Evolutionary conservation across 768 basidiomycete species (phyloP).

Genomic region (Lactarius sp.): DNA sequence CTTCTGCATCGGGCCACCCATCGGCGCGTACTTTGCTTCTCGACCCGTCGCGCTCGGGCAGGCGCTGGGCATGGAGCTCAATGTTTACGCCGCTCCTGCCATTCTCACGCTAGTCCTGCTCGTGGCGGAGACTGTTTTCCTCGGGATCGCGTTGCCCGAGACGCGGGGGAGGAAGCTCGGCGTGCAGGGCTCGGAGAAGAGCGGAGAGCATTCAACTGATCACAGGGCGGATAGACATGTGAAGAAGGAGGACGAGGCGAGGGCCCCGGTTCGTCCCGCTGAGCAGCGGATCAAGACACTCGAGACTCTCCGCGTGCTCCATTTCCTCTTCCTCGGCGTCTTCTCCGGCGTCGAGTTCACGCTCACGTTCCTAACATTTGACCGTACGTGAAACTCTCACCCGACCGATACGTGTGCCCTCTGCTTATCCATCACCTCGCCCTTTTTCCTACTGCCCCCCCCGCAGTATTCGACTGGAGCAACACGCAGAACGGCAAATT

Average conservation of each 20-base stretch:
- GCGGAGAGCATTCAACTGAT: conserved; percentile 17
- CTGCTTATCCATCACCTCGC: too few species aligned
- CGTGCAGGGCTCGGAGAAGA: conserved; percentile 18
- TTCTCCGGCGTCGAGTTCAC: conserved; percentile 98
- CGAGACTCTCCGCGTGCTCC: conserved; percentile 56
- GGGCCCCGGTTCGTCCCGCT: conserved; percentile 22
- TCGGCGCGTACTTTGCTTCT: conserved; percentile 96
- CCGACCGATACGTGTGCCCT: not conserved
- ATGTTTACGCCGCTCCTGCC: conserved; percentile 91
- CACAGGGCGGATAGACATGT: not conserved
- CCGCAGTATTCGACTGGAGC: conserved; percentile 78
- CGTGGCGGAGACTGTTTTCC: conserved; percentile 71
- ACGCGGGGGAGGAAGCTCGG: conserved; percentile 47
- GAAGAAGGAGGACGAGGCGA: not conserved
- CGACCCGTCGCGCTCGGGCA: conserved; percentile 59
- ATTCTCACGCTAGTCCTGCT: conserved; percentile 75
- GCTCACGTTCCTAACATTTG: conserved; percentile 89
- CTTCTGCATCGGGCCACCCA: conserved; percentile 87
- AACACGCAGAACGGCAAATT: conserved; percentile 85
- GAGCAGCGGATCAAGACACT: conserved; percentile 55
- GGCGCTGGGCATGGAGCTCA: conserved; percentile 59
- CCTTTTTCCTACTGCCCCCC: not conserved
- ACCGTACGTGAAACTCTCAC: conserved; percentile 48
- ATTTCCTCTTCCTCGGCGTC: conserved; percentile 81
- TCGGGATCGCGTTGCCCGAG: conserved; percentile 75